A percentile compares a stretch with the other conserved stretches of the same genome.
Conservation (phyloP, 2,329 filamentous ascomycete species). For the Tolypocladium endophyticum region DNA sequence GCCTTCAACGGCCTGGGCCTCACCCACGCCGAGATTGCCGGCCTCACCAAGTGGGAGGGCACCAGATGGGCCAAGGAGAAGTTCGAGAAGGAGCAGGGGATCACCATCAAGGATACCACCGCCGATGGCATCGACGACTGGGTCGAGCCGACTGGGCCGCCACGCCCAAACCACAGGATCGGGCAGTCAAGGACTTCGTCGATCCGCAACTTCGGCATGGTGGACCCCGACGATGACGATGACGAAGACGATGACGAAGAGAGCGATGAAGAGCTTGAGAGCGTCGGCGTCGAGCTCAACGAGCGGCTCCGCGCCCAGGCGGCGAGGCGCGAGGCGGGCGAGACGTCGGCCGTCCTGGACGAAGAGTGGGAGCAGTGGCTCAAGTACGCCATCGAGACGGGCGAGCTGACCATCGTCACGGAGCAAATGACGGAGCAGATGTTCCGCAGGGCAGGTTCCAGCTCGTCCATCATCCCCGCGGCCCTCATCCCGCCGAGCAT, state of each 20-base stretch:
- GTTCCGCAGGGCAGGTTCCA: constrained; percentile 16
- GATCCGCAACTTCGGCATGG: constrained; percentile 6
- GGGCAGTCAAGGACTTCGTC: constrained; percentile 2
- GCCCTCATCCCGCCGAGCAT: constrained; percentile 39
- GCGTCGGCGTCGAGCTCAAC: constrained; percentile 52
- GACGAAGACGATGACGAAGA: constrained; percentile 34
- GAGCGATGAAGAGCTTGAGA: constrained; percentile 39
- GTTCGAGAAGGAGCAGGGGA: constrained; percentile 65
- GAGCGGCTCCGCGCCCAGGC: constrained; percentile 54
- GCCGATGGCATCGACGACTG: constrained; percentile 56
- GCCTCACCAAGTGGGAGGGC: constrained; percentile 72
- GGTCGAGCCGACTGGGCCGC: constrained; percentile 17
- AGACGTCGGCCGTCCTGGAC: constrained; percentile 48
- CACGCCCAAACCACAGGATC: constrained; percentile 5
- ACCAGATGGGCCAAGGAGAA: constrained; percentile 75
- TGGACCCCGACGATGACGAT: constrained; percentile 20
- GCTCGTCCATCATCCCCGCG: constrained; percentile 15
- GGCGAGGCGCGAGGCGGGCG: constrained; percentile 51
- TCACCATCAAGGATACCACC: constrained; percentile 60
- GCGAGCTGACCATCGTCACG: constrained; percentile 38
- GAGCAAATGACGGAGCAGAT: constrained; percentile 29
- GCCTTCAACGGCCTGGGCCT: constrained; percentile 62
- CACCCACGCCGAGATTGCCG: constrained; percentile 59
- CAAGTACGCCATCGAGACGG: constrained; percentile 58
- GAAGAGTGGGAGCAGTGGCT: constrained; percentile 68